phyloP scores from a whole-genome alignment of 2,329 filamentous ascomycete species.

The Anisogramma anomala region DNA sequence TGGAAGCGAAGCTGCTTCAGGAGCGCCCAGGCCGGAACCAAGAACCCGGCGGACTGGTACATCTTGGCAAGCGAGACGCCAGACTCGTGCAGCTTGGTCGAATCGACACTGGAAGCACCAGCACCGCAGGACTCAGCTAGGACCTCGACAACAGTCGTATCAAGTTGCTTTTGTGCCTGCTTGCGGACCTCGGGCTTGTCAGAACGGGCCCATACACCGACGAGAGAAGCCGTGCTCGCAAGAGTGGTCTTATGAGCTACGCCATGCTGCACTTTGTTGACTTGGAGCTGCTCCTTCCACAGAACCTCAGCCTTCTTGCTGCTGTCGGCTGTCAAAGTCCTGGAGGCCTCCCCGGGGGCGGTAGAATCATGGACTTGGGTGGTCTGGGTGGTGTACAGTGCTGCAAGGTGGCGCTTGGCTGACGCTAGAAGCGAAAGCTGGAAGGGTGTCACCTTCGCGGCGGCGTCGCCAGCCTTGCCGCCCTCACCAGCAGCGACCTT shows the following conservation, averaged over 20 bases:
- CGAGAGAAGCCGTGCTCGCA: slow-evolving; percentile 13
- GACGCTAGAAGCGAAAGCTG: slow-evolving; percentile 13
- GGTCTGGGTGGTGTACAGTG: slow-evolving; percentile 14
- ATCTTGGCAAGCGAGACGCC: slow-evolving; percentile 13
- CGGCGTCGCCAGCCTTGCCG: slow-evolving; percentile 12
- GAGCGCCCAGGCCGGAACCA: slow-evolving; percentile 11
- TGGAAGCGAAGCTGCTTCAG: slow-evolving; percentile 15
- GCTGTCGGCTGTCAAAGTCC: slow-evolving; percentile 8
- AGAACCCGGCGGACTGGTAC: slow-evolving; percentile 11
- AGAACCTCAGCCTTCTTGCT: slow-evolving; percentile 14
- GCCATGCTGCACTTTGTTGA: slow-evolving; percentile 15
- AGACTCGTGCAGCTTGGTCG: slow-evolving; percentile 13
- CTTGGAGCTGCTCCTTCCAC: slow-evolving; percentile 15
- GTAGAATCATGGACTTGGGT: background rate
- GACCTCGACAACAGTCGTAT: slow-evolving; percentile 13
- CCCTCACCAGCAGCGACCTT: slow-evolving; percentile 13
- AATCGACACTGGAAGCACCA: slow-evolving; percentile 11
- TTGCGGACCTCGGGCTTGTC: slow-evolving; percentile 14
- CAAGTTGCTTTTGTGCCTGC: slow-evolving; percentile 14
- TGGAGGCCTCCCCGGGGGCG: slow-evolving; percentile 2
- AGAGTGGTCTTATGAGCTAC: slow-evolving; percentile 12
- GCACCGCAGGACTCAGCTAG: slow-evolving; percentile 12
- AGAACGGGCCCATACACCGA: slow-evolving; percentile 13
- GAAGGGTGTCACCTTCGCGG: slow-evolving; percentile 12
- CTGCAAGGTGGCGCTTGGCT: slow-evolving; percentile 15